Evolutionary conservation across 1,284 basidiomycete genomes (phyloP).

Genomic region (Cutaneotrichosporon dermatis): DNA sequence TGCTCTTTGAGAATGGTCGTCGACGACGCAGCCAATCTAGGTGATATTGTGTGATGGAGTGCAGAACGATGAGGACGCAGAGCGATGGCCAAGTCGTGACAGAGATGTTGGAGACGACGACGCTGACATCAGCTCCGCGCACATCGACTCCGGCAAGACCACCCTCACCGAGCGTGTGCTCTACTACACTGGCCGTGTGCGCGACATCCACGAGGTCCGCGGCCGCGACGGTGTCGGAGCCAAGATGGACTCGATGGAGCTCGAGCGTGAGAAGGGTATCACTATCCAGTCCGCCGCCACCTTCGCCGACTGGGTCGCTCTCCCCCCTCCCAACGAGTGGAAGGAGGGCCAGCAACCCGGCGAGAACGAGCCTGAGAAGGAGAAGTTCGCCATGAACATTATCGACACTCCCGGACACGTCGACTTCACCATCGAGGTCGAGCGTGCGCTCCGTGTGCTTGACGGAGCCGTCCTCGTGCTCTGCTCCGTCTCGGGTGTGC

Average conservation of each 20-base stretch:
- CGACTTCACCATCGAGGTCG: constrained; percentile 99
- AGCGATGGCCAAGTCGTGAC: too few species aligned
- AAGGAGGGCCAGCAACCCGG: constrained; percentile 52
- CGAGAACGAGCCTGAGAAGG: constrained; percentile 51
- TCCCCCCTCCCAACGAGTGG: constrained; percentile 50
- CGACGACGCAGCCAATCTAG: too few species aligned
- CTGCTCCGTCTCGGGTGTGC: constrained; percentile 95
- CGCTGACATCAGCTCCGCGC: constrained; percentile 59
- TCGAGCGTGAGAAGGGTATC: constrained; percentile 98
- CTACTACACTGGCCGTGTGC: constrained; percentile 93
- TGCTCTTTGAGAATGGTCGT: not conserved
- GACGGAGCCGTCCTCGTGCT: constrained; percentile 96
- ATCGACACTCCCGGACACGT: constrained; percentile 99
- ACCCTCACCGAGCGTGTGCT: constrained; percentile 93
- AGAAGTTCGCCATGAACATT: constrained; percentile 93
- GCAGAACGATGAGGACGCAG: too few species aligned
- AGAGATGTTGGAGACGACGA: not conserved
- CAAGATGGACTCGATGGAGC: constrained; percentile 99
- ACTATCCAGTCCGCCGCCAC: constrained; percentile 99
- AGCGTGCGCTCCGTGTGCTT: constrained; percentile 89
- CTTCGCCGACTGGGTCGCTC: constrained; percentile 90
- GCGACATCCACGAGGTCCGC: constrained; percentile 95
- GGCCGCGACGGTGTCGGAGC: constrained; percentile 94
- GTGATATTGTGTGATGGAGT: too few species aligned
- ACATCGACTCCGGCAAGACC: constrained; percentile 97